Percentiles rank a stretch among this genome's conserved stretches.
phyloP scores from a whole-genome alignment of 2,329 filamentous ascomycete species.

The Calonectria multiphialidica region DNA sequence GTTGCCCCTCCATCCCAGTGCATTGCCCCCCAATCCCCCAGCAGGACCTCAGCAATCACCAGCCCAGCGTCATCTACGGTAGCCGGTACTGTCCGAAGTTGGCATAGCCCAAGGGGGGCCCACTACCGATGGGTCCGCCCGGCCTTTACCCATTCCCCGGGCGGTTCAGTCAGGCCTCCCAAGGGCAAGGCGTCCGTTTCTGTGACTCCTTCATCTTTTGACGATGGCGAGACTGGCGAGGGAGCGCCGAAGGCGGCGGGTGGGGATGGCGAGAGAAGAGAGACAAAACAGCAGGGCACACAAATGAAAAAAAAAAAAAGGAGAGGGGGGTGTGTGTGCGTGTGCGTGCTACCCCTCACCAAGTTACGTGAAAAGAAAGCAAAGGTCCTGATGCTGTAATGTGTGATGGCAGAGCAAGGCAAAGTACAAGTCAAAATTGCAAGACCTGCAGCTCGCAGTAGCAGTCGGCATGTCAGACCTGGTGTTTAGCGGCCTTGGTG shows the following conservation, averaged over 20 bases:
- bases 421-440: constrained; percentile 1
- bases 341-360: neutral
- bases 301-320: neutral
- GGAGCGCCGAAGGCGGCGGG: neutral
- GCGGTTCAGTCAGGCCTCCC: constrained; percentile 11
- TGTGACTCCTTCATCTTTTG: neutral
- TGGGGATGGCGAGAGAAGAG: constrained; percentile 9
- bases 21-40: neutral
- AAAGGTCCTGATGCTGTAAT: neutral
- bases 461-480: constrained; percentile 2
- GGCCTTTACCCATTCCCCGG: constrained; percentile 2
- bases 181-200: neutral
- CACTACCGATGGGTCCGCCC: constrained; percentile 2
- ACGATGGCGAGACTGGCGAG: neutral
- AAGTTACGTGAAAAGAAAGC: neutral
- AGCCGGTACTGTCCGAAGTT: constrained; percentile 14
- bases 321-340: too few relatives aligned
- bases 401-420: neutral
- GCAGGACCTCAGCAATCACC: neutral
- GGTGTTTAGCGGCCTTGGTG: constrained; percentile 2
- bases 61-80: constrained; percentile 18
- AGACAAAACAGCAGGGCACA: neutral
- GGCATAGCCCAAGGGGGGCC: constrained; percentile 8
- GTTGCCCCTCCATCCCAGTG: constrained; percentile 1
- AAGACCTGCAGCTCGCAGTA: constrained; percentile 8